Base-by-base conservation (phyloP, 768 basidiomycete species). In the Fomitopsis serialis region DNA sequence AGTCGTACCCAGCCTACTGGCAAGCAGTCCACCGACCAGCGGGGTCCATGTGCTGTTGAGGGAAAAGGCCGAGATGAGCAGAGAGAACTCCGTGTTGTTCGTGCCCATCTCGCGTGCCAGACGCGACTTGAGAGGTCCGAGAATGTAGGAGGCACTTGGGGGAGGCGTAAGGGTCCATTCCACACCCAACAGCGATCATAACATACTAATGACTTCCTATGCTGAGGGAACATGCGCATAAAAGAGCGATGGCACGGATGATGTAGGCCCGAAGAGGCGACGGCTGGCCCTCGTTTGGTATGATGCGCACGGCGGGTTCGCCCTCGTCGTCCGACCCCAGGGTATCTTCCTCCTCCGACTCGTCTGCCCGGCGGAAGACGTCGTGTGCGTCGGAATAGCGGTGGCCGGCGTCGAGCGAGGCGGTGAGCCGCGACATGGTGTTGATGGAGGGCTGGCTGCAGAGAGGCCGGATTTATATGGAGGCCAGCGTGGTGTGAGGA, bases 21-120 rank as follows among this genome's bases (percentile, higher is more conserved):
- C 82, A 40, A 91, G 72, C 4, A 92, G 51, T 2, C 90, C 90
- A 8, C 85, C 87, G 2, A 92, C 74, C 6, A 92, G 76, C 0
- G 90, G 91, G 8, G 91, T 93, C 79, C 82, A 81, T 2, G 83
- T 82, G 37, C 77, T 82, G 64, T 91, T 90, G 34, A 93, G 68
- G 54, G 82, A 87, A 62, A 83, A 84, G 0, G 88, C 85, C 10
- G 89, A 84, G 44, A 94, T 79, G 35, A 93, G 72, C 37, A 91
- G 74, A 42, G 85, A 82, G 68, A 87, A 91, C 62, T 92, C 84
- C 0, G 85, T 81, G 63, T 91, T 87, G 22, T 85, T 79, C 1
- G 87, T 86, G 44, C 85, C 84, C 45, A 90, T 74, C 61, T 92
- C 87, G 42, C 81, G 75, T 4, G 78, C 72, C 7, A 89, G 70